phyloP scores from a whole-genome alignment of 257 asterid genomes.

The Echium plantagineum region DNA sequence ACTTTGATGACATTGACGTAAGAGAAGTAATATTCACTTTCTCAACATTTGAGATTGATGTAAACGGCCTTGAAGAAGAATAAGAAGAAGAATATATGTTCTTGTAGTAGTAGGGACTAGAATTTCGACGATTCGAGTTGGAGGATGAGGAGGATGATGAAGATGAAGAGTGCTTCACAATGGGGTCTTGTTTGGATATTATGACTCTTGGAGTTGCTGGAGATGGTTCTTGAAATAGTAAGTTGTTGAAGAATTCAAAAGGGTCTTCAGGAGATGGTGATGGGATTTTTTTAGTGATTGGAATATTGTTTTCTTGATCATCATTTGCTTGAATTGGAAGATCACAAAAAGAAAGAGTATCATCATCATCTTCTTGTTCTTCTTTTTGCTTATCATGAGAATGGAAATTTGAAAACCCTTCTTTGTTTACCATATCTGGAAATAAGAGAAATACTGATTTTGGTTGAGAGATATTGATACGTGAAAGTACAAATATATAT shows the following conservation, averaged over 20 bases:
- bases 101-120: not conserved
- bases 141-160: not conserved
- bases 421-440: not conserved
- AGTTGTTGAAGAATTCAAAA: constrained; percentile 2
- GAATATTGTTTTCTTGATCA: not conserved
- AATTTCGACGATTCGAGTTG: not conserved
- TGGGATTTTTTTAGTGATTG: not conserved
- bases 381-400: not conserved
- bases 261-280: not conserved
- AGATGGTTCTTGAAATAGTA: constrained; percentile 1
- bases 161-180: not conserved
- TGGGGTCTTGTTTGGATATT: not conserved
- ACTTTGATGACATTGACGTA: constrained; percentile 63
- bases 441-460: not conserved
- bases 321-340: not conserved
- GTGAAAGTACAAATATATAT: not conserved
- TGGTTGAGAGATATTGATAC: not conserved
- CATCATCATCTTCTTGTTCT: not conserved
- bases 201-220: not conserved
- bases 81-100: not conserved
- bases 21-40: constrained; percentile 46
- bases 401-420: not conserved
- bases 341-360: not conserved
- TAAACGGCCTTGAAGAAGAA: constrained; percentile 7
- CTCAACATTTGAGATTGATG: constrained; percentile 19